Conservation (phyloP, 2,329 filamentous ascomycete genomes). For the Aspergillus japonicus region DNA sequence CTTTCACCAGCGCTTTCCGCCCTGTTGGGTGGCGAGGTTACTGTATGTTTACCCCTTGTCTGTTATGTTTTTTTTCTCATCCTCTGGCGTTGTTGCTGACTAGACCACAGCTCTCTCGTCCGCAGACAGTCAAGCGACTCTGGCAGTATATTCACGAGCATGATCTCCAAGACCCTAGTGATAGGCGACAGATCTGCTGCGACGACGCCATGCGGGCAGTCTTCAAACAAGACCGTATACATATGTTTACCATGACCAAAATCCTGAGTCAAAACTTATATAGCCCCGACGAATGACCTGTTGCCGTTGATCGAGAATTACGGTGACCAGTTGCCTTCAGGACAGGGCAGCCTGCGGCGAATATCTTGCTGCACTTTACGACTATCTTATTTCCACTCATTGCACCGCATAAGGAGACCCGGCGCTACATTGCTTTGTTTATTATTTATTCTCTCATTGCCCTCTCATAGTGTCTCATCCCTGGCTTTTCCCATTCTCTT, state of each 20-base stretch:
- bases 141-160: constrained; percentile 93
- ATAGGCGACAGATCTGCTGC: constrained; percentile 90
- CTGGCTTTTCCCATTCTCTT: constrained; percentile 5
- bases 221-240: constrained; percentile 85
- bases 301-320: constrained; percentile 14
- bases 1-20: constrained; percentile 47
- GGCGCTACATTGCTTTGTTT: constrained; percentile 24
- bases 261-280: constrained; percentile 87
- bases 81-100: constrained; percentile 20
- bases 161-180: constrained; percentile 82
- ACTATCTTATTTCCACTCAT: constrained; percentile 23
- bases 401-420: constrained; percentile 32
- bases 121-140: constrained; percentile 92
- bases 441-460: constrained; percentile 9
- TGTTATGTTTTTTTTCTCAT: background rate
- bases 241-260: constrained; percentile 99
- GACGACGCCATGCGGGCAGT: constrained; percentile 89
- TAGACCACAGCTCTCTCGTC: constrained; percentile 70
- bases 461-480: background rate
- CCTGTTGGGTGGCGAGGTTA: constrained; percentile 45
- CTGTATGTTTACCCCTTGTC: constrained; percentile 32
- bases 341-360: constrained; percentile 4
- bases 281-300: constrained; percentile 68
- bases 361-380: constrained; percentile 25
- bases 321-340: constrained; percentile 10